Percentiles rank a stretch among this genome's conserved stretches.
These are phyloP conservation scores for Striga hermonthica DNA, from an alignment of 305 asterid genomes.

Conservation along the genomic window DNA sequence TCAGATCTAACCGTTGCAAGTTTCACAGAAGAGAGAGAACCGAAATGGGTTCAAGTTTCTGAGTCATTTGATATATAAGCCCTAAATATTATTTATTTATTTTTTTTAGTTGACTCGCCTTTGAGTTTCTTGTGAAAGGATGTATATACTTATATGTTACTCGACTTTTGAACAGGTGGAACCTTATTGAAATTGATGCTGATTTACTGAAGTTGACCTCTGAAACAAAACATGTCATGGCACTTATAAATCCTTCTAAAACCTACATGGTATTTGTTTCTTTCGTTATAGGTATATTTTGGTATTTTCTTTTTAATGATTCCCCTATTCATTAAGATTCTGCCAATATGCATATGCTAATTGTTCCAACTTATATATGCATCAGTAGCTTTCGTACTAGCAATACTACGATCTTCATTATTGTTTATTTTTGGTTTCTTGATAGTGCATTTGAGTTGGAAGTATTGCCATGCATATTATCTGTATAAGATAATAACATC, in stretches of 20 bases:
- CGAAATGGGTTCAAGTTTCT: not conserved
- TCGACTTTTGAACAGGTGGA: conserved; percentile 67
- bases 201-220: conserved; percentile 59
- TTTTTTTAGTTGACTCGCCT: not conserved
- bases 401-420: not conserved
- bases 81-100: not conserved
- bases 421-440: not conserved
- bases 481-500: not conserved
- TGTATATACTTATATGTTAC: not conserved
- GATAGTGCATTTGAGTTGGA: not conserved
- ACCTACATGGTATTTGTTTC: conserved; percentile 76
- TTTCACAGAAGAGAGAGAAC: not conserved
- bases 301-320: too few species aligned
- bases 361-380: not conserved
- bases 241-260: conserved; percentile 82
- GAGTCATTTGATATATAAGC: not conserved
- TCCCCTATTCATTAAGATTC: too few species aligned
- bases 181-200: conserved; percentile 87
- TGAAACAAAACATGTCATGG: conserved; percentile 76
- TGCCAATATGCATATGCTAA: not conserved
- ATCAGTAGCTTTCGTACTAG: not conserved
- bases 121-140: not conserved
- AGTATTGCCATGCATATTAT: not conserved
- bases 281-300: not conserved
- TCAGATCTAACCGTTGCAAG: not conserved